Conservation (phyloP, 2,329 filamentous ascomycete genomes). For the Diaporthe vexans region DNA sequence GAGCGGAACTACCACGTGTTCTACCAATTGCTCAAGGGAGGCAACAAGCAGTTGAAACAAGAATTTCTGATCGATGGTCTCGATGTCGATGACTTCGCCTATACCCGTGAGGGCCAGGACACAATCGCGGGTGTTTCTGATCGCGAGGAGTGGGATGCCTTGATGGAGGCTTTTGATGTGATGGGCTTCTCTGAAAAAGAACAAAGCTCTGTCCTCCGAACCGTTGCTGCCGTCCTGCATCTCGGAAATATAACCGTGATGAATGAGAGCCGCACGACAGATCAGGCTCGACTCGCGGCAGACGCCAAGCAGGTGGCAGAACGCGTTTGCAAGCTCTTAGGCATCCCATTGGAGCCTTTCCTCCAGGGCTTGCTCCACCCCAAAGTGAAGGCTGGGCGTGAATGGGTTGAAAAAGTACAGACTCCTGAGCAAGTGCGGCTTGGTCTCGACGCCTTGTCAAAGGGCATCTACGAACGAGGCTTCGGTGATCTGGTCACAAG, state of each 20-base stretch:
- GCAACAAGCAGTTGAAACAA: conserved; percentile 78
- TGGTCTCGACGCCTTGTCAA: conserved; percentile 89
- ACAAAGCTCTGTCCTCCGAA: conserved; percentile 85
- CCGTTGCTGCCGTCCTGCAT: conserved; percentile 91
- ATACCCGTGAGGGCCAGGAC: conserved; percentile 92
- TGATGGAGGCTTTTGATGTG: conserved; percentile 92
- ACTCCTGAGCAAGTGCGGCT: conserved; percentile 96
- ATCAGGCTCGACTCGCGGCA: conserved; percentile 86
- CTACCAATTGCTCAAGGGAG: conserved; percentile 93
- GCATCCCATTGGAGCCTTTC: conserved; percentile 87
- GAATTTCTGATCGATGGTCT: conserved; percentile 82
- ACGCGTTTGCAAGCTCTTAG: conserved; percentile 86
- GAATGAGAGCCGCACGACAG: conserved; percentile 90
- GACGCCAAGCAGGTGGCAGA: conserved; percentile 82
- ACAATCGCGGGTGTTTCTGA: conserved; percentile 93
- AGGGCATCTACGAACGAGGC: conserved; percentile 96
- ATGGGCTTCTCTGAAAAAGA: conserved; percentile 94
- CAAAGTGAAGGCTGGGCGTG: conserved; percentile 92
- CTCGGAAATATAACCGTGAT: conserved; percentile 91
- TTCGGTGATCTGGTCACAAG: conserved; percentile 93
- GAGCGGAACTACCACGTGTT: conserved; percentile 98
- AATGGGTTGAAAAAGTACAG: conserved; percentile 99
- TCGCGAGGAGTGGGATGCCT: conserved; percentile 86
- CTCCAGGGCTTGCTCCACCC: conserved; percentile 91
- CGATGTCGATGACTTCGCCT: conserved; percentile 89